These are phyloP conservation scores for Liquidambar formosana DNA, from an alignment of 164 flowering plant species.

Conservation along the genomic window DNA sequence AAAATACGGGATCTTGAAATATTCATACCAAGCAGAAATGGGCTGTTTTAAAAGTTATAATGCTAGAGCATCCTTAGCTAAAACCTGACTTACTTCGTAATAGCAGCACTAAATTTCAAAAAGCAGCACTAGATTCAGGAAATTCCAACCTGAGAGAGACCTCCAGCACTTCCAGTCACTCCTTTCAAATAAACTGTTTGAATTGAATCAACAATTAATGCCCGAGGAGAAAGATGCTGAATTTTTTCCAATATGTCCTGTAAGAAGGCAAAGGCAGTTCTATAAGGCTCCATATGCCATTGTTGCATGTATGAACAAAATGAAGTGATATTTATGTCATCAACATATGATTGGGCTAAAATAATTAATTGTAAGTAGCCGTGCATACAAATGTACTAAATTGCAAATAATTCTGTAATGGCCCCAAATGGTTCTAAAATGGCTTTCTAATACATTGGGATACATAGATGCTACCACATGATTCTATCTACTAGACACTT, in stretches of 20 bases:
- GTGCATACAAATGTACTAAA: no score
- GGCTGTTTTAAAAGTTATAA: neutral
- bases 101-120: neutral
- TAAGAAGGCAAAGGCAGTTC: conserved; percentile 11
- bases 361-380: no score
- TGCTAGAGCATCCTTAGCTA: neutral
- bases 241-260: conserved; percentile 82
- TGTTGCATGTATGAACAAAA: neutral
- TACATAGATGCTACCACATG: no score
- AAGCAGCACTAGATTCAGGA: neutral
- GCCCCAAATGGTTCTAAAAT: no score
- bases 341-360: no score
- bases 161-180: conserved; percentile 86
- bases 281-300: no score
- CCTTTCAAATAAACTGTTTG: conserved; percentile 86
- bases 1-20: neutral
- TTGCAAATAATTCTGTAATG: no score
- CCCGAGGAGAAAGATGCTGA: conserved; percentile 64
- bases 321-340: neutral
- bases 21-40: neutral
- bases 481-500: no score
- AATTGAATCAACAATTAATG: conserved; percentile 87
- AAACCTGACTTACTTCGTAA: neutral
- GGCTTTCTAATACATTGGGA: no score
- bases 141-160: conserved; percentile 61